A percentile compares a stretch with the other conserved stretches of the same genome.
phyloP scores from a whole-genome alignment of 2,329 filamentous ascomycete species.

The Fusarium pseudocircinatum region DNA sequence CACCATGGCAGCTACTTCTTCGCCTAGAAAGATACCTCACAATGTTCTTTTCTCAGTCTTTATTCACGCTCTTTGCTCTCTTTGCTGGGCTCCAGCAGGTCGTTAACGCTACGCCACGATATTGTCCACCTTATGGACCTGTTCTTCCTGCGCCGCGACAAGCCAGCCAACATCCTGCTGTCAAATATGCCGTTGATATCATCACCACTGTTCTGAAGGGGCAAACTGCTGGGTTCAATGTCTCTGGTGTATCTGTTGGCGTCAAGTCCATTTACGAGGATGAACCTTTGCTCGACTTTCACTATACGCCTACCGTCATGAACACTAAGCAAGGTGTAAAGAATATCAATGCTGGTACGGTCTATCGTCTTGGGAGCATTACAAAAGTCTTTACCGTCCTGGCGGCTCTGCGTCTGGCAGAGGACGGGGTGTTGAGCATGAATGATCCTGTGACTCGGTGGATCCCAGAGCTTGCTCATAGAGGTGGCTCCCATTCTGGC shows the following conservation, averaged over 20 bases:
- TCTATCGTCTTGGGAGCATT: constrained; percentile 13
- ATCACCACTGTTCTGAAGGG: not conserved
- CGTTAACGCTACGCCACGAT: not conserved
- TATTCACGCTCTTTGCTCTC: not conserved
- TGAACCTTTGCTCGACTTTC: not conserved
- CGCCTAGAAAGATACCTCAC: not conserved
- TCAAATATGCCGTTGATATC: not conserved
- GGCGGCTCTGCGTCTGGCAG: not conserved
- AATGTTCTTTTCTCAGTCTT: not conserved
- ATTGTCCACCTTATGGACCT: constrained; percentile 6
- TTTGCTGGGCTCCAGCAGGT: not conserved
- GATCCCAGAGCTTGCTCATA: not conserved
- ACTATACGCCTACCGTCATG: not conserved
- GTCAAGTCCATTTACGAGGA: constrained; percentile 4
- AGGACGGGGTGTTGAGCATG: not conserved
- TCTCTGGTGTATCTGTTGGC: not conserved
- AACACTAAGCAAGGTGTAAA: not conserved
- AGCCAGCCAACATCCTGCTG: not conserved
- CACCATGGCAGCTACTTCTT: not conserved
- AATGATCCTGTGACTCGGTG: not conserved
- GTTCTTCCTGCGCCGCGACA: not conserved
- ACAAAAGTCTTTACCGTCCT: not conserved
- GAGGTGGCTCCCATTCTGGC: fast-evolving
- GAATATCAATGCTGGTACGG: not conserved
- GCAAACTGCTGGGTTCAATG: not conserved